These are phyloP conservation scores for Malassezia restricta DNA, from an alignment of 1,284 basidiomycete species.

Conservation along the genomic window DNA sequence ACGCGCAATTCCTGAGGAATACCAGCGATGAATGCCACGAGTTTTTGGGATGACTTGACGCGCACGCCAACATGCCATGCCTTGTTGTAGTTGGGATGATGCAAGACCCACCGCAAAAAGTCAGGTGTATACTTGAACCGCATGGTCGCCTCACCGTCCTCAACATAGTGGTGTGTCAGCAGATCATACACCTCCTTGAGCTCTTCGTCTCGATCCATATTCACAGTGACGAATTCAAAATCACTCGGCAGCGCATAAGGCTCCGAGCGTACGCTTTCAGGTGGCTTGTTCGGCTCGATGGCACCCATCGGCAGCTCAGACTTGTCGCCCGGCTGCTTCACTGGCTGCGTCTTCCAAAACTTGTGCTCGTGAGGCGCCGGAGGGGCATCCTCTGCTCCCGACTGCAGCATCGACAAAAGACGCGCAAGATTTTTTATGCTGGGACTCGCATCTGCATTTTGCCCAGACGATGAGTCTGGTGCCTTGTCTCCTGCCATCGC, in stretches of 20 bases:
- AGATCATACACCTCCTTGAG: slow-evolving; percentile 84
- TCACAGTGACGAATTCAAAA: slow-evolving; percentile 79
- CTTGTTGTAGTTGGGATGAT: slow-evolving; percentile 78
- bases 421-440: slow-evolving; percentile 12
- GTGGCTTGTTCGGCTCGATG: slow-evolving; percentile 70
- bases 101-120: slow-evolving; percentile 88
- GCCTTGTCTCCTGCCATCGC: no score
- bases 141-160: slow-evolving; percentile 89
- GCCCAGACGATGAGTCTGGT: neutral
- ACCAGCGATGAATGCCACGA: slow-evolving; percentile 97
- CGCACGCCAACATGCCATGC: slow-evolving; percentile 96
- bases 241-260: slow-evolving; percentile 79
- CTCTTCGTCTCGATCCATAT: slow-evolving; percentile 64
- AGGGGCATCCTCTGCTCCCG: neutral
- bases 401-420: slow-evolving; percentile 10
- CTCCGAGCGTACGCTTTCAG: slow-evolving; percentile 69
- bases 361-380: slow-evolving; percentile 27
- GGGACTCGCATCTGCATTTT: neutral
- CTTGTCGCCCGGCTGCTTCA: slow-evolving; percentile 60
- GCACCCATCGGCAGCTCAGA: slow-evolving; percentile 57
- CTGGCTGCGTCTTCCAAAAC: slow-evolving; percentile 54
- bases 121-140: slow-evolving; percentile 91
- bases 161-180: slow-evolving; percentile 85
- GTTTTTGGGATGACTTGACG: slow-evolving; percentile 64
- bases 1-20: slow-evolving; percentile 54